Base-by-base conservation (phyloP, 495 filamentous ascomycete genomes). In the Daldinia bambusicola region DNA sequence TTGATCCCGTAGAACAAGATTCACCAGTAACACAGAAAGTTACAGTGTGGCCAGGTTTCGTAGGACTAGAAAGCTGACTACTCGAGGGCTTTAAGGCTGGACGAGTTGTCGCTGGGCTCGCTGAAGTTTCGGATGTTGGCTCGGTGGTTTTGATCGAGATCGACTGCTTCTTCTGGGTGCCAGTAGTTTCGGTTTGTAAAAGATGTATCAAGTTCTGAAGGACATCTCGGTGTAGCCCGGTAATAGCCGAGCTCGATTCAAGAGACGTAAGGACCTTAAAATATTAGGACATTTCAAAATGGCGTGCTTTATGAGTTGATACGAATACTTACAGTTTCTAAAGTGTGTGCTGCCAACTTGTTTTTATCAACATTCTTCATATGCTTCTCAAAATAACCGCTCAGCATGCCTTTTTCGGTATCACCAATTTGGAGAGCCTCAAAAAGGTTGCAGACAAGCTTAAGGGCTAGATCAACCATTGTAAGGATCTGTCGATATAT, bases 211-310 rank as follows among this genome's bases (percentile, higher is more conserved):
- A 12, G 12, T 67, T 61, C 30, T 37, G 41, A 7, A 67, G 6
- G 31, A 67, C 65, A n/a, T 37, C 55, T 38, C 57, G 56, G 9
- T 67, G 65, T 0, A 67, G 65, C 7, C 22, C 57, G n/a, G 65
- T 55, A n/a, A 32, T 16, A 12, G 30, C 52, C 2, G 40, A 7
- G n/a, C 36, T 32, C 7, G 52, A 48, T 36, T 56, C 53, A 7
- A 65, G 43, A 30, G 30, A 52, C 0, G 38, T 14, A 12, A 62
- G 38, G 0, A 68, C 14, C 66, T 68, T 62, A 2, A 43, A 2
- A 62, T 4, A 32, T 68, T 62, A 61, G 56, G 6, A 37, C 1
- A 6, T 14, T 1, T 7, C 13, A 14, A 18, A 36, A 9, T 22
- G 26, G 12, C n/a, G 16, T 22, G 32, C 13, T 2, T 6, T 12